Evolutionary conservation across 2,329 filamentous ascomycete species (phyloP).

Genomic region (Trichoderma semiorbis): DNA sequence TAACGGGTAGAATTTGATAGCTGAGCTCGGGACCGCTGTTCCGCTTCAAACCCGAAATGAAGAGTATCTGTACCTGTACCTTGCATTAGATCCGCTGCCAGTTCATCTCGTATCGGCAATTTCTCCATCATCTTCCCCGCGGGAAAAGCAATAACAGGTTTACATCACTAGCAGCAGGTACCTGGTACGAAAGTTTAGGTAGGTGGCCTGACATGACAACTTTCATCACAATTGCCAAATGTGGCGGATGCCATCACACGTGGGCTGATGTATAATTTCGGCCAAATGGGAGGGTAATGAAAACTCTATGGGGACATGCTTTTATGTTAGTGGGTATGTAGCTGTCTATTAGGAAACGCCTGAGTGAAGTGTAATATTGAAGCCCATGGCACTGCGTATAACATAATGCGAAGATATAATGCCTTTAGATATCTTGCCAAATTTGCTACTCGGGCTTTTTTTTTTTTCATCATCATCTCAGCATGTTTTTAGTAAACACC

Average conservation of each 20-base stretch:
- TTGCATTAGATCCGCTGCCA: background rate
- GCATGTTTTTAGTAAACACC: too few relatives aligned
- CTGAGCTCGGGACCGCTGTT: background rate
- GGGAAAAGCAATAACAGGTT: background rate
- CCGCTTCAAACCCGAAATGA: background rate
- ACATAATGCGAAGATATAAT: background rate
- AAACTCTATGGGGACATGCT: background rate
- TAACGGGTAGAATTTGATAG: too few relatives aligned
- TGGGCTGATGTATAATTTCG: background rate
- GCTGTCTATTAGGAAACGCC: too few relatives aligned
- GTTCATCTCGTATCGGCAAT: background rate
- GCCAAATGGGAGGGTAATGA: background rate
- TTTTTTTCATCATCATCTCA: background rate
- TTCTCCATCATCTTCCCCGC: background rate
- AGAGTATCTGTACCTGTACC: background rate
- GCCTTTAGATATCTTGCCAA: background rate
- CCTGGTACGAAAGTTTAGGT: background rate
- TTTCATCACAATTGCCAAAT: background rate
- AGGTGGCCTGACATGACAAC: background rate
- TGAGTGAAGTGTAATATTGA: background rate
- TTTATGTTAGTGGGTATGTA: too few relatives aligned
- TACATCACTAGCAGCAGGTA: background rate
- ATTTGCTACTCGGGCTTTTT: background rate
- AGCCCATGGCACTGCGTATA: background rate
- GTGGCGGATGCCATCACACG: background rate